Evolutionary conservation across 192 early-diverging fungal species (phyloP).

Genomic region (Podila minutissima): DNA sequence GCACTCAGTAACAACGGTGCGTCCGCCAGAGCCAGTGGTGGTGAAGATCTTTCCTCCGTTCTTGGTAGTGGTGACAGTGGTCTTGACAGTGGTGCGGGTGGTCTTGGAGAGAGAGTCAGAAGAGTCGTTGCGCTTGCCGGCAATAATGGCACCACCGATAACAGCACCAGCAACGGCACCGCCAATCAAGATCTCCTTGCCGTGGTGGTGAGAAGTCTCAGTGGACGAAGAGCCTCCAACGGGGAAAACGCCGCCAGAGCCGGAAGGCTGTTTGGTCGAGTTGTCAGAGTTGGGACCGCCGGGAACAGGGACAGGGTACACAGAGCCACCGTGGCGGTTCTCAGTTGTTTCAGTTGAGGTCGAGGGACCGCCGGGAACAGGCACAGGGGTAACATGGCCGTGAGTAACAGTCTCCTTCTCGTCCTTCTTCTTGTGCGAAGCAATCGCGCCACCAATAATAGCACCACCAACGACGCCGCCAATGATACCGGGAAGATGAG

Average conservation of each 20-base stretch:
- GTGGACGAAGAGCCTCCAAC: conserved; percentile 19
- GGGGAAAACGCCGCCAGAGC: conserved; percentile 23
- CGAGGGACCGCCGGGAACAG: conserved; percentile 14
- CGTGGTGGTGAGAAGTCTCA: conserved; percentile 1
- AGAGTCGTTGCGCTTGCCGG: conserved; percentile 6
- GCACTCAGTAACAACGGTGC: conserved; percentile 37
- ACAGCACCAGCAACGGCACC: conserved; percentile 8
- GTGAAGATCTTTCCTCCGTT: conserved; percentile 36
- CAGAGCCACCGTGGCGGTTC: conserved; percentile 2
- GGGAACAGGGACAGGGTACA: conserved; percentile 17
- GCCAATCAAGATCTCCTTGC: conserved; percentile 3
- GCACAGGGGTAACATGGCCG: conserved; percentile 41
- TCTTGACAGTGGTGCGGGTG: conserved; percentile 24
- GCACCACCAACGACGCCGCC: conserved; percentile 5
- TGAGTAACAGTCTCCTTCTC: conserved; percentile 27
- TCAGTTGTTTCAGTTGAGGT: background rate
- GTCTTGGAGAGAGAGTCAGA: conserved; percentile 7
- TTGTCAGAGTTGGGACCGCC: conserved; percentile 24
- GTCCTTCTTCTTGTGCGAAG: conserved; percentile 26
- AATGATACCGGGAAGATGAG: conserved; percentile 7
- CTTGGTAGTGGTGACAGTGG: conserved; percentile 42
- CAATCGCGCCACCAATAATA: background rate
- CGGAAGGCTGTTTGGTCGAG: conserved; percentile 20
- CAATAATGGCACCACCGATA: conserved; percentile 14
- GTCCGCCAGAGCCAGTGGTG: conserved; percentile 44